Evolutionary conservation across 495 filamentous ascomycete genomes (phyloP).

Genomic region (Stereocaulon alpinum): DNA sequence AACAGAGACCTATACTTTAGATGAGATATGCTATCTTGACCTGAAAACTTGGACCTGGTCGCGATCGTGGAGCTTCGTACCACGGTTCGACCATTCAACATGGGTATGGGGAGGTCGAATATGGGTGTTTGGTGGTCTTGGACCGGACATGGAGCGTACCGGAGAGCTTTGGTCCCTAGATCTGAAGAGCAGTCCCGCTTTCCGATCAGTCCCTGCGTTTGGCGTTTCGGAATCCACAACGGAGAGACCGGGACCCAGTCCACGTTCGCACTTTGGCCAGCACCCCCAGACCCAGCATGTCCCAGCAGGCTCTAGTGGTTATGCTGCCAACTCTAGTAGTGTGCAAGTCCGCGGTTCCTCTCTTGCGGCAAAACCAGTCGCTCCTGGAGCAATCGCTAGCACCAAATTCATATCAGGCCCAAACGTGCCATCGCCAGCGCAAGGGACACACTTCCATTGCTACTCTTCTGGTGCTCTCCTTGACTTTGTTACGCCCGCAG

Average conservation of each 20-base stretch:
- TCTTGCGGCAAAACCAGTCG: constrained; percentile 57
- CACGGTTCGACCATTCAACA: constrained; percentile 85
- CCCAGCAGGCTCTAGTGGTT: constrained; percentile 48
- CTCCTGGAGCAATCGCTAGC: constrained; percentile 81
- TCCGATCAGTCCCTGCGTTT: constrained; percentile 62
- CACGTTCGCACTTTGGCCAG: constrained; percentile 17
- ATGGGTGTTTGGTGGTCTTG: constrained; percentile 95
- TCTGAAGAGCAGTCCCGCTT: constrained; percentile 75
- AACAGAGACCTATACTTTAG: constrained; percentile 76
- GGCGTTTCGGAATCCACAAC: constrained; percentile 45
- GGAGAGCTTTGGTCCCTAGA: constrained; percentile 96
- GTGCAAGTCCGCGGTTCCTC: constrained; percentile 67
- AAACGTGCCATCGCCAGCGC: constrained; percentile 75
- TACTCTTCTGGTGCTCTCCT: constrained; percentile 88
- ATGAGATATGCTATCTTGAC: constrained; percentile 93
- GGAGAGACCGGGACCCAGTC: constrained; percentile 15
- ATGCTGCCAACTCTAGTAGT: constrained; percentile 81
- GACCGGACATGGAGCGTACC: constrained; percentile 89
- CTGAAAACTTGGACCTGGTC: constrained; percentile 98
- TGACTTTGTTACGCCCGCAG: constrained; percentile 87
- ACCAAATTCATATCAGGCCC: constrained; percentile 81
- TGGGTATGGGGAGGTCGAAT: constrained; percentile 85
- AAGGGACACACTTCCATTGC: constrained; percentile 87
- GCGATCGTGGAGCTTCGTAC: constrained; percentile 85
- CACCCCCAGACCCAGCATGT: constrained; percentile 14